phyloP scores from a whole-genome alignment of 306 rosid species.

The Glycine soja region DNA sequence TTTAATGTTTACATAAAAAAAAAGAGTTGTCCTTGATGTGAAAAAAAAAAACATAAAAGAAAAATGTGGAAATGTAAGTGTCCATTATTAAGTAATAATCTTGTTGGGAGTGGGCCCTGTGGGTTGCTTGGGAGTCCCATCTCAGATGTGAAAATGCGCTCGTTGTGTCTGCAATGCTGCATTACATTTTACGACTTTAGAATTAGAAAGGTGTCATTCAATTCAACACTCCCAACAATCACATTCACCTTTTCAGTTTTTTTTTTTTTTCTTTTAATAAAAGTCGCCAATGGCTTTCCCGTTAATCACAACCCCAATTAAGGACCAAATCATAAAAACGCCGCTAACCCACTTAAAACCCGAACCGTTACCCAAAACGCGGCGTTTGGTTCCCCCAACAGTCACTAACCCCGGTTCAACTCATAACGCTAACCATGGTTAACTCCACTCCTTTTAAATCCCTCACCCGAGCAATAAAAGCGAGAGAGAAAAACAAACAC shows the following conservation, averaged over 20 bases:
- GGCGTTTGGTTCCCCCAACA: constrained; percentile 45
- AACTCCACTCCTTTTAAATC: constrained; percentile 56
- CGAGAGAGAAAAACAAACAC: constrained; percentile 20
- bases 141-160: constrained; percentile 42
- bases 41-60: too few species aligned
- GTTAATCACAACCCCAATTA: background rate
- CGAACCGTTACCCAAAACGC: constrained; percentile 55
- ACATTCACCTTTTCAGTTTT: constrained; percentile 41
- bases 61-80: background rate
- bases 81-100: constrained; percentile 46
- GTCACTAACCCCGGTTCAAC: constrained; percentile 47
- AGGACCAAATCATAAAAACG: constrained; percentile 12
- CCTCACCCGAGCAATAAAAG: constrained; percentile 48
- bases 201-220: constrained; percentile 27
- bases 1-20: too few species aligned
- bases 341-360: background rate
- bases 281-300: constrained; percentile 26
- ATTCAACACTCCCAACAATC: constrained; percentile 44
- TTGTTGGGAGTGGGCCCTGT: constrained; percentile 48
- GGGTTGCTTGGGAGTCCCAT: constrained; percentile 51
- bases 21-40: too few species aligned
- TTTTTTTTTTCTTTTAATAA: background rate
- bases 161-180: constrained; percentile 37
- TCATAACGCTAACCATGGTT: constrained; percentile 59
- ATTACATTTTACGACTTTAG: constrained; percentile 36